These are phyloP conservation scores for Trichophyton simii DNA, from an alignment of 2,329 filamentous ascomycete genomes.

Conservation along the genomic window DNA sequence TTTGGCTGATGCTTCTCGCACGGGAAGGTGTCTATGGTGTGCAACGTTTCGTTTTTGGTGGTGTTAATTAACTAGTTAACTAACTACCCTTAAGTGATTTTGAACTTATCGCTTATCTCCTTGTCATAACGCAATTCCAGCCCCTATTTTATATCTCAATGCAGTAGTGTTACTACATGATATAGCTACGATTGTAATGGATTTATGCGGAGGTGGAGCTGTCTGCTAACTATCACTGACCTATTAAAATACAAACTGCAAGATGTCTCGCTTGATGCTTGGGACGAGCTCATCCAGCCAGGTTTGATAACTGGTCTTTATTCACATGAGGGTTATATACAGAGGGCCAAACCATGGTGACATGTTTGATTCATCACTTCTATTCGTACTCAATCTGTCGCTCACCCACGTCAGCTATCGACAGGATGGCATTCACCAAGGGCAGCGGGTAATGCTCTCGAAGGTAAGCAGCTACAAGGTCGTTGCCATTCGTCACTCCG, in stretches of 20 bases:
- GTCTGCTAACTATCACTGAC: too few species aligned
- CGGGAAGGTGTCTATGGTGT: background rate
- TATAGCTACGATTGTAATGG: background rate
- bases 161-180: background rate
- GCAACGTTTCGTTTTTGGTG: background rate
- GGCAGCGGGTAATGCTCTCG: constrained; percentile 5
- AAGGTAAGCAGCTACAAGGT: constrained; percentile 6
- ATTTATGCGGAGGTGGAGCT: too few species aligned
- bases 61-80: background rate
- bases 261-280: too few species aligned
- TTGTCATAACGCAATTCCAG: background rate
- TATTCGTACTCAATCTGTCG: constrained; percentile 2
- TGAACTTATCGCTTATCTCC: background rate
- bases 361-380: background rate
- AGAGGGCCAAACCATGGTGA: background rate
- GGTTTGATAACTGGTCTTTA: too few species aligned
- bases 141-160: background rate
- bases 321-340: background rate
- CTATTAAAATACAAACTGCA: too few species aligned
- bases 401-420: constrained; percentile 5
- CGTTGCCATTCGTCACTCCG: constrained; percentile 8
- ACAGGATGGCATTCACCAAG: constrained; percentile 3
- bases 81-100: background rate
- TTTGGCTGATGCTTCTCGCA: background rate
- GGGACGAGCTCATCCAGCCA: too few species aligned